Conservation (phyloP, 2,329 filamentous ascomycete species). For the Moelleriella libera region DNA sequence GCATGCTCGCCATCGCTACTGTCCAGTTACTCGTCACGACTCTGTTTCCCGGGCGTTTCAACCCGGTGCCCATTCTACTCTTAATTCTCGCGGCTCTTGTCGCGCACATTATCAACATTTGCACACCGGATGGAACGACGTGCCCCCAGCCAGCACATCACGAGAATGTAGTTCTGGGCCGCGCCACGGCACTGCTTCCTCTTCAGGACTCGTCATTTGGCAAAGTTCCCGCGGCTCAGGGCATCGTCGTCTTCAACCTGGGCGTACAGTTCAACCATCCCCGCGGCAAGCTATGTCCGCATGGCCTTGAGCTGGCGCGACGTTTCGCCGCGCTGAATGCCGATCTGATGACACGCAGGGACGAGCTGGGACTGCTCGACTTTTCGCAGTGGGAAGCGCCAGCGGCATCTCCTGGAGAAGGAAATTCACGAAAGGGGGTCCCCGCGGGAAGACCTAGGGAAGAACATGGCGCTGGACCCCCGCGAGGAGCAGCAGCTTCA, state of each 20-base stretch:
- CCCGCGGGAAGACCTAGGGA: no score
- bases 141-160: no score
- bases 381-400: constrained; percentile 22
- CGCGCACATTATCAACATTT: no score
- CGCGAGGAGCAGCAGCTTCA: no score
- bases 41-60: constrained; percentile 19
- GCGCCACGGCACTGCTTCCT: constrained; percentile 19
- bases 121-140: no score
- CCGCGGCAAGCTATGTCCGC: constrained; percentile 31
- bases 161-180: constrained; percentile 14
- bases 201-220: not conserved
- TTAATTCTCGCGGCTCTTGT: not conserved
- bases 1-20: constrained; percentile 18
- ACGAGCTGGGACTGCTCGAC: constrained; percentile 32
- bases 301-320: constrained; percentile 21
- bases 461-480: no score
- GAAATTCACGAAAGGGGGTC: no score
- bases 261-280: constrained; percentile 32
- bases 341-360: constrained; percentile 18
- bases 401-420: no score
- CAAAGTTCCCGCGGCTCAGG: constrained; percentile 8
- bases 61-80: constrained; percentile 15
- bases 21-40: constrained; percentile 18
- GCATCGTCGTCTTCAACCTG: constrained; percentile 29
- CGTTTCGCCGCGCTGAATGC: constrained; percentile 24